Base-by-base conservation (phyloP, 805 yeast genomes). In the Dipodascus albidus region DNA sequence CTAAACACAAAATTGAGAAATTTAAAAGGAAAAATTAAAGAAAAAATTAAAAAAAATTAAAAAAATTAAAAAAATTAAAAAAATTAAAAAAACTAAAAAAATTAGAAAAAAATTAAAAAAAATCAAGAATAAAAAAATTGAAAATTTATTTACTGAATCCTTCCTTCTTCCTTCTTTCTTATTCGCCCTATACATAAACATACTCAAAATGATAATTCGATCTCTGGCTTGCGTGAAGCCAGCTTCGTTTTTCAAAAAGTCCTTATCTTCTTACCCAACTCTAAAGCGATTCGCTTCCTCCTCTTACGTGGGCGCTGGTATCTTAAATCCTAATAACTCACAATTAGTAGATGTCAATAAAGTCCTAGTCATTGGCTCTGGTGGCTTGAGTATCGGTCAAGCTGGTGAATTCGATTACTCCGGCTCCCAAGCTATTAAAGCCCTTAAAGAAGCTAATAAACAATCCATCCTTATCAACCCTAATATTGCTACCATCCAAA, bases 351-450 rank as follows among this genome's bases (percentile, higher is more conserved):
- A 88, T 57, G 96, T 88, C 27, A 74, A 81, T 58, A 86, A 86
- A 64, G 98, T 93, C 4, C 77, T 91, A 54, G 87, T 91, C 52
- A 86, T 91, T 66, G 99, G 99, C 9, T 91, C 98, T 4, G 99
- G 99, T 65, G 99, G 98, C 52, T 76, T 91, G 54, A 86, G 96
- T 52, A 91, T 91, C 68, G 98, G 98, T 56, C 98, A 91, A 73
- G 98, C 98, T 52, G 98, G 98, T 64, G 98, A 91, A 73, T 91
- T 91, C 64, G 98, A 91, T 71, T 91, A 91, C 70, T 85, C 95
- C 53, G 70, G 98, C 54, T 90, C 97, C 22, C 98, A 90, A 73
- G 98, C 98, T 51, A 91, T 90, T 70, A 90, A 90, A 71, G 98
- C 98, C 11, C 74, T 90, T 65, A 86, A 79, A 66, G 98, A 90